Percentiles rank a stretch among this genome's conserved stretches.
Evolutionary conservation across 2,329 filamentous ascomycete species (phyloP).

Genomic region (Phaeophleospora eucalypticola): DNA sequence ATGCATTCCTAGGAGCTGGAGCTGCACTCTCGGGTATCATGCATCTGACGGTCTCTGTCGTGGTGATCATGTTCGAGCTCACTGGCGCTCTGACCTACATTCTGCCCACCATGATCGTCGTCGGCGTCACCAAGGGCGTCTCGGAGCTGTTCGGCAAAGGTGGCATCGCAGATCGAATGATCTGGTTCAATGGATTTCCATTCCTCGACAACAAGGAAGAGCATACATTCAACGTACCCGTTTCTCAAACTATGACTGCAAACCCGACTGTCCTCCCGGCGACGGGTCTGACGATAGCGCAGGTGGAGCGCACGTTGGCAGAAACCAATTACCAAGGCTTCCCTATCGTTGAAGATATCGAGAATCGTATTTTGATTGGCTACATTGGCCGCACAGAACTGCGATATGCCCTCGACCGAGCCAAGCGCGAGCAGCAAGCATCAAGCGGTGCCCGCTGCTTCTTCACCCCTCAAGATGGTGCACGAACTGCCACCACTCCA

Average conservation of each 20-base stretch:
- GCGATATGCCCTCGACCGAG: conserved; percentile 80
- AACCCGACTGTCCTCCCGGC: conserved; percentile 71
- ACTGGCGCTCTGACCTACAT: conserved; percentile 98
- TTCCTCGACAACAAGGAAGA: conserved; percentile 98
- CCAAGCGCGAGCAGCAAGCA: conserved; percentile 65
- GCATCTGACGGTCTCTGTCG: conserved; percentile 94
- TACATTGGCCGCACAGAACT: conserved; percentile 93
- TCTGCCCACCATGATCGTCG: conserved; percentile 96
- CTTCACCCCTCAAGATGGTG: conserved; percentile 53
- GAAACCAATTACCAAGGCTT: conserved; percentile 88
- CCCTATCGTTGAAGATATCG: conserved; percentile 75
- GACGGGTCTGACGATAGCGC: conserved; percentile 67
- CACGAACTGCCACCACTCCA: conserved; percentile 29
- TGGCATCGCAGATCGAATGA: conserved; percentile 96
- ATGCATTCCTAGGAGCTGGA: conserved; percentile 89
- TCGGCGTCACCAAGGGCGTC: conserved; percentile 92
- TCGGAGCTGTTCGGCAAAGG: conserved; percentile 89
- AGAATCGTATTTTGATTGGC: conserved; percentile 70
- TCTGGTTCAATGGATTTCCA: conserved; percentile 96
- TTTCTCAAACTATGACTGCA: conserved; percentile 76
- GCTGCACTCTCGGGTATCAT: conserved; percentile 93
- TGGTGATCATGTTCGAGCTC: conserved; percentile 99
- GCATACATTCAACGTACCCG: conserved; percentile 90
- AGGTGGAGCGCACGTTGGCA: conserved; percentile 70
- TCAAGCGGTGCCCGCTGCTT: conserved; percentile 66